These are phyloP conservation scores for Solanum hybrid DNA, from an alignment of 305 asterid species.

Conservation along the genomic window DNA sequence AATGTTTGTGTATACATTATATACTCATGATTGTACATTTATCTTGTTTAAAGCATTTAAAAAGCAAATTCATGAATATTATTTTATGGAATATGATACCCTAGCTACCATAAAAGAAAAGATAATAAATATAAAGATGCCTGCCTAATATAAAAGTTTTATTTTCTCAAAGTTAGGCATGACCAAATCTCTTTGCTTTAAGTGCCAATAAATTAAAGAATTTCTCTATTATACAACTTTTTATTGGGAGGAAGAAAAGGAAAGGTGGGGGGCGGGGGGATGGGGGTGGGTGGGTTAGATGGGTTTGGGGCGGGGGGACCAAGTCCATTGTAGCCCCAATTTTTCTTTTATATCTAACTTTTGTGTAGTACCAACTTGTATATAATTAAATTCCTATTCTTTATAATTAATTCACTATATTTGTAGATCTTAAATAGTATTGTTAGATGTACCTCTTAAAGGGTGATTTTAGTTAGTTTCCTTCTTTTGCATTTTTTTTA, in stretches of 20 bases:
- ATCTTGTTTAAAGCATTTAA: background rate
- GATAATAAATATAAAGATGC: background rate
- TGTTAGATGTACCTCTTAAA: background rate
- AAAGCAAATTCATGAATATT: background rate
- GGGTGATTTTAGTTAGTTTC: background rate
- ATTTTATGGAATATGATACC: background rate
- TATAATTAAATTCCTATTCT: background rate
- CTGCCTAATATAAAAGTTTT: background rate
- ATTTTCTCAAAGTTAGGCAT: background rate
- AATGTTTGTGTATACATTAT: background rate
- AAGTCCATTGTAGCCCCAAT: background rate
- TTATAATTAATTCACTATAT: background rate
- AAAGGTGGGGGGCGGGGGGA: fast-evolving
- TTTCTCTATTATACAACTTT: background rate
- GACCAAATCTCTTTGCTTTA: background rate
- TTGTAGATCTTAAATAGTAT: background rate
- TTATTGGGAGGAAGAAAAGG: background rate
- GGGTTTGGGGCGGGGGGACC: background rate
- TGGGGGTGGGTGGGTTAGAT: background rate
- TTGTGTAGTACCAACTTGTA: background rate
- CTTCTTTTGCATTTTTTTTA: background rate
- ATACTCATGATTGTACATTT: background rate
- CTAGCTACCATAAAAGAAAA: background rate
- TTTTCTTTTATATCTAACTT: background rate
- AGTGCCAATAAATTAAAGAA: background rate